Evolutionary conservation across 2,329 filamentous ascomycete genomes (phyloP).

Genomic region (Colletotrichum truncatum): DNA sequence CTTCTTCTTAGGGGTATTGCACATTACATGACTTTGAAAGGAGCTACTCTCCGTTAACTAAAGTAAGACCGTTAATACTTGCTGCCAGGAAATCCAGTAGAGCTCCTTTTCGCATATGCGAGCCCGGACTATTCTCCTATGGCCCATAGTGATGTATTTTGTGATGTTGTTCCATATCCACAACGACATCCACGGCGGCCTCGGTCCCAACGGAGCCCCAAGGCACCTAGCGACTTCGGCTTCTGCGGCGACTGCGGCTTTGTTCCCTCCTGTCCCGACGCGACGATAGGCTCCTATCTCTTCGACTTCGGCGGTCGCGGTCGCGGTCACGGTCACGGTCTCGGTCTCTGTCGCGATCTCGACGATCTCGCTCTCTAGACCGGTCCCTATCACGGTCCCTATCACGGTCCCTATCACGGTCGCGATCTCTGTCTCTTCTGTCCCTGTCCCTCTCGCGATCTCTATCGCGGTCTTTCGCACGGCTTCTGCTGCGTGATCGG

Average conservation of each 20-base stretch:
- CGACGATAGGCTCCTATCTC: conserved; percentile 16
- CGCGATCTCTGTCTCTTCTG: conserved; percentile 40
- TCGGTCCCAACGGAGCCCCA: background rate
- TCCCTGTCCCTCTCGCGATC: conserved; percentile 43
- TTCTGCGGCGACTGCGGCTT: conserved; percentile 7
- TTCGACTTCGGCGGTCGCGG: conserved; percentile 11
- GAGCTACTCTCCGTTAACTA: no score
- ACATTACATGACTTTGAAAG: no score
- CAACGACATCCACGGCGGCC: no score
- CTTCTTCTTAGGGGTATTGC: no score
- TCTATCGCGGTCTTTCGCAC: conserved; percentile 42
- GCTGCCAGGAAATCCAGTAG: no score
- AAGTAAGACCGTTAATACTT: no score
- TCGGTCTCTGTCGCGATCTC: conserved; percentile 43
- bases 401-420: conserved; percentile 37
- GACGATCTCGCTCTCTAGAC: conserved; percentile 39
- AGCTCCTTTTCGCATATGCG: no score
- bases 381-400: conserved; percentile 41
- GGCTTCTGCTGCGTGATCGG: conserved; percentile 45
- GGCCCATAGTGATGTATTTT: no score
- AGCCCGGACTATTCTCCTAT: no score
- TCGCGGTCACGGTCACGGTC: conserved; percentile 34
- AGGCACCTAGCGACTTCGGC: conserved; percentile 5
- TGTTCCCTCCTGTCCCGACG: conserved; percentile 11
- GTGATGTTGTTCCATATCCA: no score